These are phyloP conservation scores for Berberis thunbergii DNA, from an alignment of 164 flowering plant species.

Conservation along the genomic window DNA sequence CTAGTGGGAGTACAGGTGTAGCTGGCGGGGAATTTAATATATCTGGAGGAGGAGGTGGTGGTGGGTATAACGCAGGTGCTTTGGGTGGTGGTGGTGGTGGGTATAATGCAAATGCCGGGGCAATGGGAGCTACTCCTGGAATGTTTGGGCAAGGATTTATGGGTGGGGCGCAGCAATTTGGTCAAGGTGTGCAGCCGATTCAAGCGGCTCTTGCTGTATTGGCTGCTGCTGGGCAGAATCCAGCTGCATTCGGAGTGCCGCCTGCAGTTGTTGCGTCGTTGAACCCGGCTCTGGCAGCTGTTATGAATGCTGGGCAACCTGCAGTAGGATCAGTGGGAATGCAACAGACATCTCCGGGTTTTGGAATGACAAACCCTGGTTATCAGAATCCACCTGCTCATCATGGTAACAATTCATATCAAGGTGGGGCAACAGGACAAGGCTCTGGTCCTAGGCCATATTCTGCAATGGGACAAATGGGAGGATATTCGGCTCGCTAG, in stretches of 20 bases:
- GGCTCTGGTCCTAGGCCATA: constrained; percentile 15
- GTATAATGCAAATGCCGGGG: constrained; percentile 9
- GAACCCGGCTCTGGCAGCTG: constrained; percentile 19
- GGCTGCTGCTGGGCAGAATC: constrained; percentile 30
- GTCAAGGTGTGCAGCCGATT: constrained; percentile 14
- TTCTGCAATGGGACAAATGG: constrained; percentile 10
- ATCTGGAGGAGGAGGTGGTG: background rate
- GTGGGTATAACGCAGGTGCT: constrained; percentile 7
- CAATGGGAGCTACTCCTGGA: constrained; percentile 8
- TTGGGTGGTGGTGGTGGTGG: constrained; percentile 8
- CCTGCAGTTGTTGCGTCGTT: constrained; percentile 18
- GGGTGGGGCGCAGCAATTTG: constrained; percentile 14
- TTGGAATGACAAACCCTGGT: constrained; percentile 14
- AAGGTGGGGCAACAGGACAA: constrained; percentile 13
- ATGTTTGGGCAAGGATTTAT: constrained; percentile 18
- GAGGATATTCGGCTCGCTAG: constrained; percentile 13
- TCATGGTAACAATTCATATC: constrained; percentile 12
- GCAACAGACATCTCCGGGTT: constrained; percentile 12
- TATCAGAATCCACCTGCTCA: constrained; percentile 17
- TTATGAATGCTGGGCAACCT: constrained; percentile 7
- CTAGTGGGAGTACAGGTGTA: background rate
- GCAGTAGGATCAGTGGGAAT: too few relatives aligned
- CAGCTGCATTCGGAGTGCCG: constrained; percentile 24
- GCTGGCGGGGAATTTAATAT: background rate
- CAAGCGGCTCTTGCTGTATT: constrained; percentile 25